Conservation (phyloP, 495 filamentous ascomycete species). For the Podospora anserina region DNA sequence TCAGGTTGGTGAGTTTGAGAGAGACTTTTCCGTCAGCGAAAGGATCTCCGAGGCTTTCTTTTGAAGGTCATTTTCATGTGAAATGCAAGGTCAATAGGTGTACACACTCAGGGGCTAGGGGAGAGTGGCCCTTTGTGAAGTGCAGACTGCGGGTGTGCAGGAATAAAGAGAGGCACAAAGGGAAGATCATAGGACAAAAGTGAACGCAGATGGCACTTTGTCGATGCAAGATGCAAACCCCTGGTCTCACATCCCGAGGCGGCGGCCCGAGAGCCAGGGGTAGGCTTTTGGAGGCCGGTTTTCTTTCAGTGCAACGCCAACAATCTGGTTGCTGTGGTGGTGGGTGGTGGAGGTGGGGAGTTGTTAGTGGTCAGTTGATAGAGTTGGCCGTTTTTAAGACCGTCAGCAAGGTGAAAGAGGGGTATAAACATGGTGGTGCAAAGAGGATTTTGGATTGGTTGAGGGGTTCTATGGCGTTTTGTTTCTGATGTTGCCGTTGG, state of each 20-base stretch:
- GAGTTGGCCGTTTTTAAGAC: background rate
- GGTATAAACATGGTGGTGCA: background rate
- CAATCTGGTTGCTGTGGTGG: background rate
- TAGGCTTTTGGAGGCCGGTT: background rate
- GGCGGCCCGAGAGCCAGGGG: background rate
- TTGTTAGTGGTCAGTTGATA: background rate
- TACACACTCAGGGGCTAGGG: background rate
- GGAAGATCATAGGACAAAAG: background rate
- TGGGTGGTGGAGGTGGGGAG: background rate
- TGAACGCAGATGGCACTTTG: background rate
- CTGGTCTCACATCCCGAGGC: background rate
- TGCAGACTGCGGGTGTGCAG: background rate
- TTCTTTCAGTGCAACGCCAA: background rate
- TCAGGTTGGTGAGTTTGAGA: too few species aligned
- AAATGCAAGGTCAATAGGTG: too few species aligned
- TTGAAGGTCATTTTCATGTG: too few species aligned
- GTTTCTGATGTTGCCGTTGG: background rate
- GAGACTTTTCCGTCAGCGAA: too few species aligned
- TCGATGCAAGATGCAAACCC: background rate
- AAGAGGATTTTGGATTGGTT: background rate
- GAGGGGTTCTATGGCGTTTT: background rate
- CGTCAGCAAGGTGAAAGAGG: background rate
- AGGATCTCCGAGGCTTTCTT: too few species aligned
- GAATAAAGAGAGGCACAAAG: background rate
- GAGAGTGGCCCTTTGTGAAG: background rate